Evolutionary conservation across 306 rosid genomes (phyloP).

Genomic region (Herpetospermum pedunculosum): DNA sequence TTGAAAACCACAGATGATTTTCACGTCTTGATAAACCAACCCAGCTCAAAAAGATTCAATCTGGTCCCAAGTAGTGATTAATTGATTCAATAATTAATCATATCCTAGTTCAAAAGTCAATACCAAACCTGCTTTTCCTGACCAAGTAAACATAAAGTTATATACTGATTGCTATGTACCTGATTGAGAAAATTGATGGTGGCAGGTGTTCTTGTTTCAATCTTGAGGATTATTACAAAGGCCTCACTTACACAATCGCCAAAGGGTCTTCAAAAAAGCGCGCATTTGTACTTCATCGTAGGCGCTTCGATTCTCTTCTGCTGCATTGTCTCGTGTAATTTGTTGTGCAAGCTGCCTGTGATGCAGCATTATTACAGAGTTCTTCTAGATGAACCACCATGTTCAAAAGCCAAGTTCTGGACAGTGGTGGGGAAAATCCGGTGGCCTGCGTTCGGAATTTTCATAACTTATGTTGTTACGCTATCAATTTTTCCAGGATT

Average conservation of each 20-base stretch:
- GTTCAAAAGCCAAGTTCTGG: slow-evolving; percentile 43
- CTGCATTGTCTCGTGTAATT: slow-evolving; percentile 62
- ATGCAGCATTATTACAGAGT: slow-evolving; percentile 42
- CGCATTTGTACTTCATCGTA: slow-evolving; percentile 74
- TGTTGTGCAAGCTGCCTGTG: slow-evolving; percentile 59
- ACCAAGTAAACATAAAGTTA: not conserved
- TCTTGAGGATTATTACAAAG: slow-evolving; percentile 73
- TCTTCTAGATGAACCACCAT: slow-evolving; percentile 24
- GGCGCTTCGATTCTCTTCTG: slow-evolving; percentile 48
- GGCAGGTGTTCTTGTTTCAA: slow-evolving; percentile 65
- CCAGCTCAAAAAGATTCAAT: not conserved
- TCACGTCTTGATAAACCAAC: not conserved
- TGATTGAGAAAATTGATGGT: not conserved
- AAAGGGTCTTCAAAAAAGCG: slow-evolving; percentile 70
- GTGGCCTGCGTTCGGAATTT: slow-evolving; percentile 57
- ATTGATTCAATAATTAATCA: not conserved
- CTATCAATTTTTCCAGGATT: slow-evolving; percentile 88
- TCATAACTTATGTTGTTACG: slow-evolving; percentile 61
- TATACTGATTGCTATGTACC: not conserved
- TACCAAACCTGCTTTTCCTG: not conserved
- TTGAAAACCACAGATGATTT: not conserved
- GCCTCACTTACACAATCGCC: slow-evolving; percentile 70
- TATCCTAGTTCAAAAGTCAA: not conserved
- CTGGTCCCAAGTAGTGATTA: not conserved
- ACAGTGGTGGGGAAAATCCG: slow-evolving; percentile 42